Evolutionary conservation across 805 yeast genomes (phyloP), one percentile per base, ranked within the genome.

Genomic region (Myxozyma lipomycoides): DNA sequence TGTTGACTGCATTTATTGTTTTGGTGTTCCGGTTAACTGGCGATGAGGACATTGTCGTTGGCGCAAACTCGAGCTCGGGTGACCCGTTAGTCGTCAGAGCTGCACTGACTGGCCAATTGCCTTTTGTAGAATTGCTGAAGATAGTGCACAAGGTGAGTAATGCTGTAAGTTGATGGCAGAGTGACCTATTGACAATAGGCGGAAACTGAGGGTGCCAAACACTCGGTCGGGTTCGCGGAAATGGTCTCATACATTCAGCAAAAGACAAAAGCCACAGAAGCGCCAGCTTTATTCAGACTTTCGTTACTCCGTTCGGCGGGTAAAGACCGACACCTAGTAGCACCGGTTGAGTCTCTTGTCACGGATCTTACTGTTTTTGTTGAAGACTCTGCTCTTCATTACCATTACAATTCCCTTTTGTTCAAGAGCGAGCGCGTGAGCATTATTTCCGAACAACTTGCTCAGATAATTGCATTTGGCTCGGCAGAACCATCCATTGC

Each of bases 31-130:
- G 98, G 64, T 72, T 87, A 42, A 84, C 96, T 1, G 98, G 97
- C 22, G 98, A 91, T 66, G 97, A 91, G 59, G 97, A 91, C 62
- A 82, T 93, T 45, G 82, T 84, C n/a, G 71, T 91, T 54, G 89
- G 90, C n/a, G 81, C 89, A 0, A 81, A 83, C 59, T 67, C 76
- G 23, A 60, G 69, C 2, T 67, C 67, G 4, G 62, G 70, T 37
- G 69, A 71, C 45, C 79, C 79, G 24, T 78, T 82, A 58, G 81
- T 86, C 17, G 65, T 87, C 24, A 76, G 96, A 62, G 71, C 85
- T 40, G 72, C 71, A 30, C 71, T 88, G 52, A 60, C 62, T 30
- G 69, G 68, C 18, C 55, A 60, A 21, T 58, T 68, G 15, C 52
- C 61, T 6, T 86, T 89, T 60, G 52, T 60, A 1, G 78, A 81